Evolutionary conservation across 169 alveolate genomes (phyloP), one percentile per base, ranked within the genome.

Genomic region (Plasmodium relictum): DNA sequence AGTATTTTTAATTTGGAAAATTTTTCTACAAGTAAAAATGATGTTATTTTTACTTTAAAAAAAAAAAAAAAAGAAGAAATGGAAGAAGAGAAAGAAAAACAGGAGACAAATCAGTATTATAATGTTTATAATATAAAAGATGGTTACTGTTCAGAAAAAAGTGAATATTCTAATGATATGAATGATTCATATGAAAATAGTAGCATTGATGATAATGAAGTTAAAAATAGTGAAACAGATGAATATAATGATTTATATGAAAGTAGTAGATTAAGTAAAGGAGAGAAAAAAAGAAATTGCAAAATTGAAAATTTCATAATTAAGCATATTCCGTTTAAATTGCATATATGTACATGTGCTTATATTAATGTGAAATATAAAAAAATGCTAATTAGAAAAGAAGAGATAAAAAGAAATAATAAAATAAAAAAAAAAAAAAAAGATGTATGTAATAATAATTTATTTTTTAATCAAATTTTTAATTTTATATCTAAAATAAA

Each of bases 301-400:
- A n/a, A 6, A 10, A 45, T 74, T 1, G 73, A 74, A 8, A 18
- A 59, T n/a, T 59, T 41, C 31, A 22, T 74, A 14, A 44, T 39
- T 4, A 61, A 59, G 20, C 48, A 26, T 24, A 74, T 74, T 16
- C 88, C 88, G 0, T 52, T 41, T 10, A 63, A 63, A 22, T 16
- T 74, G 0, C 65, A 16, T 12, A 62, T 74, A 3, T 74, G 88
- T 18, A 74, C 88, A 2, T 74, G 88, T 39, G 20, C 69, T 3
- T 48, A 44, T 22, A 66, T 45, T 14, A 63, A 44, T 45, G 7
- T 74, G 44, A 59, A 31, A 7, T 74, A 74, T 31, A 74, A 62
- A 18, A 74, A 63, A 2, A 45, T 74, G 59, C 52, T 62, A 2
- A 37, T 74, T 20, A 37, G 63, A 50, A 74, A 74, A 41, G 68